Evolutionary conservation across 192 early-diverging fungal genomes (phyloP).

Genomic region (Oehlia diaphana): DNA sequence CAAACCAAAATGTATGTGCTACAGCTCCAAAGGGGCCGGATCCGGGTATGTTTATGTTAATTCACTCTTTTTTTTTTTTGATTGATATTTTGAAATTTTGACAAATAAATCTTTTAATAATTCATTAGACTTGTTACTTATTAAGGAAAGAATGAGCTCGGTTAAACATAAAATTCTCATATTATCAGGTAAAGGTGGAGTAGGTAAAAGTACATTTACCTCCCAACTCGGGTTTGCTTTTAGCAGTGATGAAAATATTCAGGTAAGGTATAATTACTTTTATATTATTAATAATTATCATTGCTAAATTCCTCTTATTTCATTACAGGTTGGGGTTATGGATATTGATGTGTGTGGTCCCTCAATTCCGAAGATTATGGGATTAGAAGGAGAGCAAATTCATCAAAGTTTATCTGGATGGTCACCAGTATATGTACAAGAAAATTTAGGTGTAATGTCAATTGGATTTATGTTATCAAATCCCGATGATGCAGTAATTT

Average conservation of each 20-base stretch:
- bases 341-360: conserved; percentile 98
- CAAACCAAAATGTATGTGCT: conserved; percentile 76
- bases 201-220: conserved; percentile 94
- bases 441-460: conserved; percentile 85
- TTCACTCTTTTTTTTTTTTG: background rate
- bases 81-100: background rate
- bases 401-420: conserved; percentile 83
- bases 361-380: conserved; percentile 92
- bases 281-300: background rate
- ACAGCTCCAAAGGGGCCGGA: conserved; percentile 79
- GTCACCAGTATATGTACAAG: conserved; percentile 76
- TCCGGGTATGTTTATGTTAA: conserved; percentile 48
- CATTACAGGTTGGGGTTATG: conserved; percentile 73
- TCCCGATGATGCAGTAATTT: conserved; percentile 90
- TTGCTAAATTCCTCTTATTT: background rate
- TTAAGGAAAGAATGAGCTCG: conserved; percentile 58
- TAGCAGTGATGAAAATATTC: conserved; percentile 49
- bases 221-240: conserved; percentile 89
- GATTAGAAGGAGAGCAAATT: conserved; percentile 75
- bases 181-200: conserved; percentile 97
- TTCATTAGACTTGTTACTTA: conserved; percentile 58
- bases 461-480: conserved; percentile 91
- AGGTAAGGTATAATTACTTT: conserved; percentile 19
- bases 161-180: conserved; percentile 91
- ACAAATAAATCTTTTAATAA: background rate